Evolutionary conservation across 208 protist species (phyloP).

Genomic region (Trypanosomatidae sp.): DNA sequence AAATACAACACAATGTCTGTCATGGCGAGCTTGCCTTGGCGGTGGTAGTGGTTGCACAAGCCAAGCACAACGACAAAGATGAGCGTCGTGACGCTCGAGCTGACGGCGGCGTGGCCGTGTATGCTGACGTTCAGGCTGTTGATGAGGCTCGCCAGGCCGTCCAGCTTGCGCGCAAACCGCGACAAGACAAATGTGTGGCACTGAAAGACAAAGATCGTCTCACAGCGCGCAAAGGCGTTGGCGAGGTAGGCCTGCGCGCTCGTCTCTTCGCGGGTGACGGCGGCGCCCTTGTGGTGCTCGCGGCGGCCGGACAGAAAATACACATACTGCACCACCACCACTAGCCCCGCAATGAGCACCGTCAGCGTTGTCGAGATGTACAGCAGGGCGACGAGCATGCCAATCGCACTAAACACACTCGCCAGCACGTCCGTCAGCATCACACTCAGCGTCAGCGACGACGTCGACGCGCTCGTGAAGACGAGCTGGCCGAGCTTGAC

Average conservation of each 20-base stretch:
- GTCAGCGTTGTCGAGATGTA: constrained; percentile 49
- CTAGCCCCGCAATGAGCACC: constrained; percentile 16
- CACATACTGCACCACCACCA: constrained; percentile 26
- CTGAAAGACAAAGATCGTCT: constrained; percentile 49
- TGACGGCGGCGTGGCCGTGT: constrained; percentile 47
- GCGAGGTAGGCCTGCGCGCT: constrained; percentile 25
- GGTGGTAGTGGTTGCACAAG: constrained; percentile 33
- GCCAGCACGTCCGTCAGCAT: constrained; percentile 47
- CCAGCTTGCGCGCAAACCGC: constrained; percentile 14
- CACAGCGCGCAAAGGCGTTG: constrained; percentile 48
- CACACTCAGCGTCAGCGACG: constrained; percentile 17
- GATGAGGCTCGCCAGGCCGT: constrained; percentile 8
- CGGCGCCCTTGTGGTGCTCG: constrained; percentile 11
- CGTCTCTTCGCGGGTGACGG: constrained; percentile 22
- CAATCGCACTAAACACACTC: constrained; percentile 9
- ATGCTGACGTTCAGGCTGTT: constrained; percentile 27
- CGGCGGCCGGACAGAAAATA: constrained; percentile 21
- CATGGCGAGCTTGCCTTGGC: constrained; percentile 27
- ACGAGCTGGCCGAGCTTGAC: constrained; percentile 36
- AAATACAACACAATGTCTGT: constrained; percentile 62
- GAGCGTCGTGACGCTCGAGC: constrained; percentile 28
- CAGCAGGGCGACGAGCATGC: constrained; percentile 20
- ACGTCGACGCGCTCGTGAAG: constrained; percentile 16
- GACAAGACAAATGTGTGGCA: constrained; percentile 31
- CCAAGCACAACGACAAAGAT: constrained; percentile 57